phyloP scores from a whole-genome alignment of 805 yeast genomes.

The Lipomyces lipofer region DNA sequence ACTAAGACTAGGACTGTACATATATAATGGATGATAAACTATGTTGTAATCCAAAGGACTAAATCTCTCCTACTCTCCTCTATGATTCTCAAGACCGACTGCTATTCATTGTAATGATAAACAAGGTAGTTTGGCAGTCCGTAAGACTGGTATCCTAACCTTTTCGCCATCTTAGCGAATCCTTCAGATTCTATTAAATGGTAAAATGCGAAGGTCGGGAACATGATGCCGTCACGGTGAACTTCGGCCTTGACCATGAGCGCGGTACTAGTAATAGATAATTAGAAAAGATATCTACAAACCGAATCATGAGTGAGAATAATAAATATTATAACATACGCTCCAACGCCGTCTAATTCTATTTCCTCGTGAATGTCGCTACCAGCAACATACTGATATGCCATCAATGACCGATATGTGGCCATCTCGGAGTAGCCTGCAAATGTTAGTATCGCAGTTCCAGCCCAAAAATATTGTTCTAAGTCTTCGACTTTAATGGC shows the following conservation, averaged over 20 bases:
- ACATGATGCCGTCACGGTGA: slow-evolving; percentile 99
- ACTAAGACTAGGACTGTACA: too few relatives aligned
- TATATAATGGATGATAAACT: too few relatives aligned
- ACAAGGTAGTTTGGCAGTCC: slow-evolving; percentile 96
- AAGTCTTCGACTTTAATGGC: background rate
- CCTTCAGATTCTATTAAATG: slow-evolving; percentile 98
- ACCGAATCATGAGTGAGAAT: background rate
- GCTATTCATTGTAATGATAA: slow-evolving; percentile 77
- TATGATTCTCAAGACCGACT: too few relatives aligned
- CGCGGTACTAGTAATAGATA: slow-evolving; percentile 60
- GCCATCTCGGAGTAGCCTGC: slow-evolving; percentile 74
- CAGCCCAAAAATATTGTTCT: background rate
- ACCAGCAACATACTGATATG: slow-evolving; percentile 69
- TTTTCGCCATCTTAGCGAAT: slow-evolving; percentile 92
- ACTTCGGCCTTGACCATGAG: slow-evolving; percentile 95
- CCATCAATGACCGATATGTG: slow-evolving; percentile 94
- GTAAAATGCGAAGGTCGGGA: slow-evolving; percentile 97
- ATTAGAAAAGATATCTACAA: background rate
- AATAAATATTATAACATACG: slow-evolving; percentile 10
- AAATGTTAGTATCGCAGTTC: too few relatives aligned
- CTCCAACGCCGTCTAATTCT: slow-evolving; percentile 96
- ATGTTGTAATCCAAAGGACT: too few relatives aligned
- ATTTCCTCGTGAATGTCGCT: slow-evolving; percentile 65
- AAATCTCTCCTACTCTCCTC: too few relatives aligned
- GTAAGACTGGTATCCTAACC: slow-evolving; percentile 84